These are phyloP conservation scores for Petunia secreta DNA, from an alignment of 257 asterid species.

Conservation along the genomic window DNA sequence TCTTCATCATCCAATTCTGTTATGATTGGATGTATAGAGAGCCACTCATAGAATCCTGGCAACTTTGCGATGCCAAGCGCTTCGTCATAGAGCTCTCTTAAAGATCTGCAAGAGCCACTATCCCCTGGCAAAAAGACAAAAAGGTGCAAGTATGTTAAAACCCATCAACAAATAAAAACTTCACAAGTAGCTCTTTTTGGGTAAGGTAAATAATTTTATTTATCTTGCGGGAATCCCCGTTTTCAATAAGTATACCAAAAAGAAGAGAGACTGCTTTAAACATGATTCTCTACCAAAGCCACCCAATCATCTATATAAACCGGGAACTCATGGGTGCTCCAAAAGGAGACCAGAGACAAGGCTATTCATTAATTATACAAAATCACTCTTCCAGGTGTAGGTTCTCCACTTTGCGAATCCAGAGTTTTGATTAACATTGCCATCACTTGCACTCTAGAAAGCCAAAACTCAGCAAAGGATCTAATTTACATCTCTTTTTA, in stretches of 20 bases:
- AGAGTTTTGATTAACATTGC: background rate
- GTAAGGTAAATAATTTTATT: background rate
- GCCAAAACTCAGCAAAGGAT: background rate
- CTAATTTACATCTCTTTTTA: background rate
- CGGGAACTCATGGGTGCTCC: constrained; percentile 1
- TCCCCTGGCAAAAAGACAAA: constrained; percentile 50
- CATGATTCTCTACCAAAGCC: background rate
- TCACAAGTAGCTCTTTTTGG: background rate
- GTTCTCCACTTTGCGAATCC: constrained; percentile 3
- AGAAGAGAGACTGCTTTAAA: background rate
- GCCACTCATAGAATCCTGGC: constrained; percentile 96
- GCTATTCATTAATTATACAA: background rate
- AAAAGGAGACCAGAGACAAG: constrained; percentile 4
- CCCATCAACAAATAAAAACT: constrained; percentile 24
- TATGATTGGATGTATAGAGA: constrained; percentile 80
- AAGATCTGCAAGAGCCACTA: constrained; percentile 47
- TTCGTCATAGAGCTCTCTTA: constrained; percentile 57
- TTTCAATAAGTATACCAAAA: background rate
- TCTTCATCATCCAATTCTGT: constrained; percentile 64
- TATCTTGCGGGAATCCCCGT: background rate
- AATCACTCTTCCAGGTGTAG: constrained; percentile 7
- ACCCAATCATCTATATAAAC: background rate
- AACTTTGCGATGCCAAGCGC: constrained; percentile 89
- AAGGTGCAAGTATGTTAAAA: constrained; percentile 16
- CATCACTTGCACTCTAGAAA: background rate